A percentile compares a stretch with the other conserved stretches of the same genome.
phyloP scores from a whole-genome alignment of 306 rosid genomes.

The Ormosia semicastrata region DNA sequence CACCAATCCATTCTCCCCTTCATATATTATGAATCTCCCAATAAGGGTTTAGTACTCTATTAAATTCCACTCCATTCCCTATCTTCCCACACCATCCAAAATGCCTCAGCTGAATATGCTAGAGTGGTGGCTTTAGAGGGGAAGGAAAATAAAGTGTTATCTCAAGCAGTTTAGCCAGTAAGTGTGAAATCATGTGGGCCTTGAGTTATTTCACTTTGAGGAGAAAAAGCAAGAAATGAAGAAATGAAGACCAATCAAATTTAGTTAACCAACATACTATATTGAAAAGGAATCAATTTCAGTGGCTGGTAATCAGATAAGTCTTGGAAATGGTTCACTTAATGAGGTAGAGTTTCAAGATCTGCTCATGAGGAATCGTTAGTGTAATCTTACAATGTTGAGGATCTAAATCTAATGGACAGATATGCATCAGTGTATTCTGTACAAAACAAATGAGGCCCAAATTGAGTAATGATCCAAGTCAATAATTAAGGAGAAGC shows the following conservation, averaged over 20 bases:
- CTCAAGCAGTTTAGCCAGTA: neutral
- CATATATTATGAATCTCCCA: too few relatives aligned
- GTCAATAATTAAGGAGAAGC: constrained; percentile 8
- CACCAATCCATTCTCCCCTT: too few relatives aligned
- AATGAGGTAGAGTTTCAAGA: constrained; percentile 19
- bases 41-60: too few relatives aligned
- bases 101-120: constrained; percentile 2
- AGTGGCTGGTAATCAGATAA: constrained; percentile 20
- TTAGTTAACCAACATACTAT: constrained; percentile 5
- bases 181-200: constrained; percentile 6
- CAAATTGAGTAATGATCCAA: constrained; percentile 28
- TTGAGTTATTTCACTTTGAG: constrained; percentile 6
- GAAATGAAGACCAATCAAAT: constrained; percentile 10
- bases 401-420: constrained; percentile 5
- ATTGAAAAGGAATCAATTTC: constrained; percentile 21
- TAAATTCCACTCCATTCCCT: too few relatives aligned
- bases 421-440: neutral
- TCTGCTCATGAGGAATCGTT: constrained; percentile 17
- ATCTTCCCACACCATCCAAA: too few relatives aligned
- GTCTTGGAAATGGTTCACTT: constrained; percentile 7
- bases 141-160: neutral
- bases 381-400: neutral
- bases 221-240: neutral
- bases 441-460: constrained; percentile 24
- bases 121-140: constrained; percentile 9